Evolutionary conservation across 768 basidiomycete species (phyloP).

Genomic region (Multifurca ochricompacta): DNA sequence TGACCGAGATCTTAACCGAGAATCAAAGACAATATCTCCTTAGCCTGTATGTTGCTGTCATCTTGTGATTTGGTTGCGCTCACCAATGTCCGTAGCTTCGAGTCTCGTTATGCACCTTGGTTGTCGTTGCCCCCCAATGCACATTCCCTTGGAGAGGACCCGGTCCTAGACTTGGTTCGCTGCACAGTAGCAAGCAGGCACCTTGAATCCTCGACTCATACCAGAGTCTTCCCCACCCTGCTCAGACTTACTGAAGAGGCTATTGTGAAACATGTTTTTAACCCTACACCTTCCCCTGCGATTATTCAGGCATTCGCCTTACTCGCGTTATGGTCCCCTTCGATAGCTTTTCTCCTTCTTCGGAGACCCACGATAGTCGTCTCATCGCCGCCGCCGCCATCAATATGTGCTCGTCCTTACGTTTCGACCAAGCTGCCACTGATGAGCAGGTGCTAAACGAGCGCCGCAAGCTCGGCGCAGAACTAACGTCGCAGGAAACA

Average conservation of each 20-base stretch:
- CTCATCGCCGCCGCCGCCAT: conserved; percentile 36
- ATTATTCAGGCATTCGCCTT: conserved; percentile 36
- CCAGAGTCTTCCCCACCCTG: conserved; percentile 33
- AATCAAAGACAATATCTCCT: conserved; percentile 15
- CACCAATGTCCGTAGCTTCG: conserved; percentile 29
- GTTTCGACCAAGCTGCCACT: conserved; percentile 23
- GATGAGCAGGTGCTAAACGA: conserved; percentile 12
- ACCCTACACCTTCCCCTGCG: conserved; percentile 35
- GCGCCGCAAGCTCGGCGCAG: conserved; percentile 4
- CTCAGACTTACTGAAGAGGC: conserved; percentile 36
- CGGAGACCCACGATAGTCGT: conserved; percentile 33
- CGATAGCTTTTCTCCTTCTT: conserved; percentile 24
- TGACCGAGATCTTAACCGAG: conserved; percentile 7
- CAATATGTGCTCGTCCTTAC: conserved; percentile 40
- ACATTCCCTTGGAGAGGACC: conserved; percentile 26
- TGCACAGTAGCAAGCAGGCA: conserved; percentile 42
- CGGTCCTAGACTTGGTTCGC: conserved; percentile 37
- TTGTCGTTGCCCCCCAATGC: conserved; percentile 31
- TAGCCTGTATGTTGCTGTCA: conserved; percentile 5
- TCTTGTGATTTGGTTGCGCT: not conserved
- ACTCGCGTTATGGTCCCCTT: conserved; percentile 40
- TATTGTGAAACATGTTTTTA: conserved; percentile 35
- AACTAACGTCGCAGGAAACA: conserved; percentile 5
- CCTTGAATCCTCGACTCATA: conserved; percentile 30
- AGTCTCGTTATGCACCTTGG: conserved; percentile 39